Percentiles rank a stretch among this genome's conserved stretches.
These are phyloP conservation scores for Colletotrichum liriopes DNA, from an alignment of 2,329 filamentous ascomycete species.

Conservation along the genomic window DNA sequence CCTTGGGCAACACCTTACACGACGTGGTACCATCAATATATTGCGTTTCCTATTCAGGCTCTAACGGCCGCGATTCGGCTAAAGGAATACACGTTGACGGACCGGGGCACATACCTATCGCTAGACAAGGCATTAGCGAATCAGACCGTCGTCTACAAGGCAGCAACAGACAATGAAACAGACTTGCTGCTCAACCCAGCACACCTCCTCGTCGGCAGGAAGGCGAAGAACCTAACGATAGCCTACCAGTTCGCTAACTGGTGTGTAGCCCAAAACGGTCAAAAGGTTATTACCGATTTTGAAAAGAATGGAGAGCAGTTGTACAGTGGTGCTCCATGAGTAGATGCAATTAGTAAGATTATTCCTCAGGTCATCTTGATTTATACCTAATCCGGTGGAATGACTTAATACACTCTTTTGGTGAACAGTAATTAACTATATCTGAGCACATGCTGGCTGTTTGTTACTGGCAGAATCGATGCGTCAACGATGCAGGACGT, in stretches of 20 bases:
- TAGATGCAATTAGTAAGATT: fast-evolving
- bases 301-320: neutral
- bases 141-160: neutral
- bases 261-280: neutral
- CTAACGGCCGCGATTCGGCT: neutral
- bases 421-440: too few species aligned
- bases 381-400: too few species aligned
- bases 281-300: neutral
- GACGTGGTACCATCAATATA: too few species aligned
- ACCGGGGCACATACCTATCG: neutral
- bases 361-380: neutral
- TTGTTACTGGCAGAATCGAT: too few species aligned
- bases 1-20: neutral
- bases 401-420: too few species aligned
- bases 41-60: too few species aligned
- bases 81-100: neutral
- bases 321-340: neutral
- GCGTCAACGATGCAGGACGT: too few species aligned
- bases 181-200: neutral
- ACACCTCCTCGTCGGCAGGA: neutral
- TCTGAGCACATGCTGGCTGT: too few species aligned
- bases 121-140: neutral
- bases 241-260: neutral
- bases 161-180: neutral
- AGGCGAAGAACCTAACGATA: neutral